These are phyloP conservation scores for Aquilaria agallochum DNA, from an alignment of 441 rosid genomes.

Conservation along the genomic window DNA sequence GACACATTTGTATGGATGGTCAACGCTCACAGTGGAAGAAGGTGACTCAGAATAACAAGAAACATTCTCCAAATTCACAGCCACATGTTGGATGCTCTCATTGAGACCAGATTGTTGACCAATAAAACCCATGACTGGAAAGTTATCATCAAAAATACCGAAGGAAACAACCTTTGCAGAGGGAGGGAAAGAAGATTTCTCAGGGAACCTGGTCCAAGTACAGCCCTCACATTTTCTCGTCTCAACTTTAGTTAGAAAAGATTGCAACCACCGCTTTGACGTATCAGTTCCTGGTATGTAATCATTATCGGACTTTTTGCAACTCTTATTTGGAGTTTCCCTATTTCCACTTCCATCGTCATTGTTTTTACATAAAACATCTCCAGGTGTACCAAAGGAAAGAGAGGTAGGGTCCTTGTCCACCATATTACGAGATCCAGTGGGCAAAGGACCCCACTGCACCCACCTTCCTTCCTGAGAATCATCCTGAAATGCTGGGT, in stretches of 20 bases:
- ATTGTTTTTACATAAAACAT: slow-evolving; percentile 19
- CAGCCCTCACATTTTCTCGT: slow-evolving; percentile 56
- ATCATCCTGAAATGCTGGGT: slow-evolving; percentile 32
- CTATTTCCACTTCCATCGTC: slow-evolving; percentile 23
- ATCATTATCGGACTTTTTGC: slow-evolving; percentile 24
- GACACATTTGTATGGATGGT: slow-evolving; percentile 53
- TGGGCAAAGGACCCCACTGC: slow-evolving; percentile 76
- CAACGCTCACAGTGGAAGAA: slow-evolving; percentile 28
- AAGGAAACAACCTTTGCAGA: slow-evolving; percentile 89
- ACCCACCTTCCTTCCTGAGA: slow-evolving; percentile 77
- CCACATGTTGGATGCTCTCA: slow-evolving; percentile 26
- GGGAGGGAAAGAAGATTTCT: slow-evolving; percentile 60
- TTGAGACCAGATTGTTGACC: slow-evolving; percentile 23
- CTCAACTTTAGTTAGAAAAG: slow-evolving; percentile 64
- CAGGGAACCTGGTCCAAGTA: slow-evolving; percentile 71
- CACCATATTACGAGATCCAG: slow-evolving; percentile 19
- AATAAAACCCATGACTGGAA: slow-evolving; percentile 37
- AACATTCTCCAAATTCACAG: slow-evolving; percentile 25
- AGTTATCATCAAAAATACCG: slow-evolving; percentile 45
- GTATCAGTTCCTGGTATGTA: slow-evolving; percentile 28
- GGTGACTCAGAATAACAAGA: slow-evolving; percentile 23
- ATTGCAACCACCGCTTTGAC: slow-evolving; percentile 76
- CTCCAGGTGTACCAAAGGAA: slow-evolving; percentile 27
- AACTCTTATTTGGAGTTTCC: slow-evolving; percentile 18
- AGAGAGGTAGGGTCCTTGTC: slow-evolving; percentile 20